phyloP scores from a whole-genome alignment of 2,329 filamentous ascomycete species.

The Microsporum canis region DNA sequence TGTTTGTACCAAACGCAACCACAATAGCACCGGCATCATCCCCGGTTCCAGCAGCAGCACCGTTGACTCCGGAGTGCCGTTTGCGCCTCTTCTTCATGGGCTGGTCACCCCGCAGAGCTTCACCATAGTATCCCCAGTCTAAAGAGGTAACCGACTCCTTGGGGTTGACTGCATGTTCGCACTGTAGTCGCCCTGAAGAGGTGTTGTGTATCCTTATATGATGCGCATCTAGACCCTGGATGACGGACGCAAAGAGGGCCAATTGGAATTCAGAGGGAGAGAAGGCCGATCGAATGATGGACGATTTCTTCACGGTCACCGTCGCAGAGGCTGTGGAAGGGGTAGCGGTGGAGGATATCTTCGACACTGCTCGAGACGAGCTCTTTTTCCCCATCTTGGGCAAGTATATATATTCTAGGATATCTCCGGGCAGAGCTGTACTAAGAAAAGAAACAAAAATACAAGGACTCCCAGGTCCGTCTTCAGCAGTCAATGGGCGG shows the following conservation, averaged over 20 bases:
- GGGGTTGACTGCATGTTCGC: constrained; percentile 39
- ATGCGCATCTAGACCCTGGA: constrained; percentile 42
- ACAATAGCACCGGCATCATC: constrained; percentile 32
- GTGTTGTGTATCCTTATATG: constrained; percentile 44
- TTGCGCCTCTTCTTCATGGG: constrained; percentile 43
- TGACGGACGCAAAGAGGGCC: constrained; percentile 43
- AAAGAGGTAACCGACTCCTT: constrained; percentile 40
- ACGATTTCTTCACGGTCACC: constrained; percentile 34
- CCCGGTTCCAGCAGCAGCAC: constrained; percentile 14
- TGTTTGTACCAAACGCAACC: constrained; percentile 40
- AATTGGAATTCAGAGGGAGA: constrained; percentile 41
- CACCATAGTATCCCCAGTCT: constrained; percentile 40
- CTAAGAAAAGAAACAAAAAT: neutral
- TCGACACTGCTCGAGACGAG: constrained; percentile 32
- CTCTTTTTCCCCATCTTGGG: constrained; percentile 38
- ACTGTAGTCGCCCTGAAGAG: constrained; percentile 39
- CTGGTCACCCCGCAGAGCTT: constrained; percentile 23
- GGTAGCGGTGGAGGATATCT: constrained; percentile 35
- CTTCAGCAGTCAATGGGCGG: neutral
- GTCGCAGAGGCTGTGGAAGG: constrained; percentile 28
- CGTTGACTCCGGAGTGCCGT: constrained; percentile 34
- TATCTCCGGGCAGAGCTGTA: neutral
- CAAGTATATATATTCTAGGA: neutral
- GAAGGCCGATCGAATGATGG: constrained; percentile 40
- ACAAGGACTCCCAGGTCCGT: neutral